phyloP scores from a whole-genome alignment of 345 rosid species.

The Syzygium aromaticum region DNA sequence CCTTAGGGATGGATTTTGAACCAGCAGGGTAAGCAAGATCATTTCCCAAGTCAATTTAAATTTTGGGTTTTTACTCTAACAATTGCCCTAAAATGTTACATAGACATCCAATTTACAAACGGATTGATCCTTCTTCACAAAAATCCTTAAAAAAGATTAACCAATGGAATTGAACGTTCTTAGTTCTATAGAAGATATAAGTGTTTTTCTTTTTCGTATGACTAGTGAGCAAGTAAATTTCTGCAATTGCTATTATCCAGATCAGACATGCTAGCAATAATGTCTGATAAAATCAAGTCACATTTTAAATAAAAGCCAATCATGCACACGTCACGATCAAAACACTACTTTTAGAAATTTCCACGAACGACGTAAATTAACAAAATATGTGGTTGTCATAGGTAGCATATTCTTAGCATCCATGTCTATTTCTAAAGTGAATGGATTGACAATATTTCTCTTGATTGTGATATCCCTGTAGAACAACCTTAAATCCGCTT shows the following conservation, averaged over 20 bases:
- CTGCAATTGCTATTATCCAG: no score
- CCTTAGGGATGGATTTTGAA: slow-evolving; percentile 21
- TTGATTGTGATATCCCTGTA: background rate
- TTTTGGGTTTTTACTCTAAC: background rate
- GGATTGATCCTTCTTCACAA: background rate
- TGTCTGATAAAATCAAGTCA: no score
- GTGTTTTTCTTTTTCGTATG: background rate
- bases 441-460: no score
- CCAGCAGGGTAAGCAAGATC: slow-evolving; percentile 25
- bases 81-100: background rate
- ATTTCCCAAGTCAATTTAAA: background rate
- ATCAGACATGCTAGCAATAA: no score
- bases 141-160: background rate
- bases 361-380: background rate
- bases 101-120: background rate
- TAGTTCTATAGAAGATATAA: background rate
- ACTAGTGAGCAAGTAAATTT: no score
- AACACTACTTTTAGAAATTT: no score
- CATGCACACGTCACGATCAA: no score
- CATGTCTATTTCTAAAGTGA: no score
- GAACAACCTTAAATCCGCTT: background rate
- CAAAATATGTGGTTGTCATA: background rate
- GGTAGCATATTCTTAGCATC: no score
- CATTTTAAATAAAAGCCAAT: no score
- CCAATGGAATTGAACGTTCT: background rate